Evolutionary conservation across 441 rosid genomes (phyloP), one percentile per base, ranked within the genome.

Genomic region (Adansonia rubrostipa): DNA sequence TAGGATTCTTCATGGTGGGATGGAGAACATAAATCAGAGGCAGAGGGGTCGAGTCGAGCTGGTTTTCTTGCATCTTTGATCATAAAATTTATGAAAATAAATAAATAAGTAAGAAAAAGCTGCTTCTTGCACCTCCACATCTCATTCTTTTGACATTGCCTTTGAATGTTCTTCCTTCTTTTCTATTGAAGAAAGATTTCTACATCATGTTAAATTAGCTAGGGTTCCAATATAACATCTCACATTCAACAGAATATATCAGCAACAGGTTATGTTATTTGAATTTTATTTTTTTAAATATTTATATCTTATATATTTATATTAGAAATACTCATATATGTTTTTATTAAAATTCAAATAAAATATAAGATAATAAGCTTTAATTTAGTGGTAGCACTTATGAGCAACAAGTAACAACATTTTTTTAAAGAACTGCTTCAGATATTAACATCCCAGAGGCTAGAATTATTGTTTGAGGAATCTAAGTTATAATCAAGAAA

Each of bases 51-150:
- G 66, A 62, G 9, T 11, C 45, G 45, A 63, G 19, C 68, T 63
- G 68, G 68, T 45, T 33, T 15, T 1, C 3, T 28, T 61, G 1
- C n/a, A 4, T 14, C 6, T 63, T 63, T 63, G 6, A 28, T 28
- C 36, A 28, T 28, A 28, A 28, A 28, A 28, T 28, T 1, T 28
- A 28, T 28, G 36, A 28, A 28, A 28, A 28, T n/a, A 28, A 28
- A 40, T 5, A 40, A 40, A 40, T 40, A 40, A 40, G 5, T 40
- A 40, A 4, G 6, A 40, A 28, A 28, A 28, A 28, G 36, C 36
- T 28, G 36, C 19, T 10, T 19, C 24, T n/a, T 15, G 17, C 51
- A 44, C 1, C 54, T 71, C 45, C 76, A 78, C 80, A 62, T 77
- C 58, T 70, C 75, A 47, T 48, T 53, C 56, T 7, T 65, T 65